A percentile compares a stretch with the other conserved stretches of the same genome.
These are phyloP conservation scores for Panicum hallii DNA, from an alignment of 202 grass and related monocot species.

Conservation along the genomic window DNA sequence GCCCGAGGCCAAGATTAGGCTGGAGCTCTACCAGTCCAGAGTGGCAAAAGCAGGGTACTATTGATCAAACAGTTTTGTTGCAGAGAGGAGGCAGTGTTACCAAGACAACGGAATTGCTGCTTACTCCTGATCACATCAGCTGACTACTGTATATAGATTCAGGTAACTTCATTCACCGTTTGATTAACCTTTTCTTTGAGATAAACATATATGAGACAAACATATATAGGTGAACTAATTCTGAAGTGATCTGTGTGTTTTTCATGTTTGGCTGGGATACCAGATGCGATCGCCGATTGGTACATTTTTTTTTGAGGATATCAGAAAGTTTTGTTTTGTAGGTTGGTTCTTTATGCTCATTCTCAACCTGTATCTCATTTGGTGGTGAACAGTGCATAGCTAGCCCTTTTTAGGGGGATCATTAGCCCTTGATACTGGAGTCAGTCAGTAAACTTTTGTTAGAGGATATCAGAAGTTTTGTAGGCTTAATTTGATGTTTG, in stretches of 20 bases:
- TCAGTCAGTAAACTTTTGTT: not conserved
- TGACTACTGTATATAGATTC: constrained; percentile 54
- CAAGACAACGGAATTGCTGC: constrained; percentile 28
- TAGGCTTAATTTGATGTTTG: constrained; percentile 31
- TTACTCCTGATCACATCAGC: constrained; percentile 12
- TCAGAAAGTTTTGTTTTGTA: constrained; percentile 33
- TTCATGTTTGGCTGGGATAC: constrained; percentile 33
- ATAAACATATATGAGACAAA: no score
- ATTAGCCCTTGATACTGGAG: constrained; percentile 3
- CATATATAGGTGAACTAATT: no score
- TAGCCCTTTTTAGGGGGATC: constrained; percentile 11
- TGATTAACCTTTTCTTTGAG: no score
- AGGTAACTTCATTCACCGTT: constrained; percentile 2
- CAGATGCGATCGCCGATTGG: not conserved
- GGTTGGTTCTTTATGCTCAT: not conserved
- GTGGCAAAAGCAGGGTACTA: constrained; percentile 66
- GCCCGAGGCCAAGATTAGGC: constrained; percentile 81
- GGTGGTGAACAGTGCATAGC: constrained; percentile 9
- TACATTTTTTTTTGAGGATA: not conserved
- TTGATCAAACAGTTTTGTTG: constrained; percentile 36
- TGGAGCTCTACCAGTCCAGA: constrained; percentile 96
- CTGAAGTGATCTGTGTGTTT: constrained; percentile 34
- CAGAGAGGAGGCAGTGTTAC: constrained; percentile 13
- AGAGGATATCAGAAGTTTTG: not conserved
- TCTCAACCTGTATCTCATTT: constrained; percentile 21